A percentile compares a stretch with the other conserved stretches of the same genome.
phyloP scores from a whole-genome alignment of 2,329 filamentous ascomycete species.

The Phaeosphaeriaceae sp. region DNA sequence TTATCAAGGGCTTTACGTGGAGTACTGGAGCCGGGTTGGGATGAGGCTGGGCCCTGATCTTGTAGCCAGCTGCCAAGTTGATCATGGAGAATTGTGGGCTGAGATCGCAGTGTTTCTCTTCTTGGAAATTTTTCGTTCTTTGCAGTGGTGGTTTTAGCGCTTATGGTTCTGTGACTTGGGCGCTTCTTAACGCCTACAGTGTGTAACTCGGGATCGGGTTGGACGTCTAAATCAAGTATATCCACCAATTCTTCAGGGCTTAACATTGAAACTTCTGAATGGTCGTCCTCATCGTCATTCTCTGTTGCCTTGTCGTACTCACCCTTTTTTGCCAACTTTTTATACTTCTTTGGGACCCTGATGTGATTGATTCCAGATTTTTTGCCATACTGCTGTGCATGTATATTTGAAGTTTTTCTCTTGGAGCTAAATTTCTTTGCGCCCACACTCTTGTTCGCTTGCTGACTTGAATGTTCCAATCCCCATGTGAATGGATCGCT shows the following conservation, averaged over 20 bases:
- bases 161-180: not conserved
- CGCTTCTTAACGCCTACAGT: constrained; percentile 7
- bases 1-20: constrained; percentile 21
- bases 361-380: constrained; percentile 1
- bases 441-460: constrained; percentile 1
- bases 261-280: constrained; percentile 8
- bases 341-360: constrained; percentile 4
- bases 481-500: constrained; percentile 5
- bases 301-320: not conserved
- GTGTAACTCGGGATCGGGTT: constrained; percentile 10
- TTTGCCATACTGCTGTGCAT: constrained; percentile 2
- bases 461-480: constrained; percentile 18
- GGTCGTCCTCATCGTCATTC: not conserved
- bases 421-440: constrained; percentile 8
- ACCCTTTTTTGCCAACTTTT: constrained; percentile 1
- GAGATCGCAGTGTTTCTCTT: constrained; percentile 3
- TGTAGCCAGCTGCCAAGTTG: constrained; percentile 25
- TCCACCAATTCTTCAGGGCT: constrained; percentile 2
- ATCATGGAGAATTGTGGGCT: constrained; percentile 17
- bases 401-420: constrained; percentile 14
- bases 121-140: too few species aligned
- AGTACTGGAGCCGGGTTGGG: constrained; percentile 23
- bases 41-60: constrained; percentile 17
- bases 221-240: not conserved
- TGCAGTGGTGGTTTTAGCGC: not conserved